Base-by-base conservation (phyloP, 352 stramenopile genomes). In the Elongisporangium undulatum region DNA sequence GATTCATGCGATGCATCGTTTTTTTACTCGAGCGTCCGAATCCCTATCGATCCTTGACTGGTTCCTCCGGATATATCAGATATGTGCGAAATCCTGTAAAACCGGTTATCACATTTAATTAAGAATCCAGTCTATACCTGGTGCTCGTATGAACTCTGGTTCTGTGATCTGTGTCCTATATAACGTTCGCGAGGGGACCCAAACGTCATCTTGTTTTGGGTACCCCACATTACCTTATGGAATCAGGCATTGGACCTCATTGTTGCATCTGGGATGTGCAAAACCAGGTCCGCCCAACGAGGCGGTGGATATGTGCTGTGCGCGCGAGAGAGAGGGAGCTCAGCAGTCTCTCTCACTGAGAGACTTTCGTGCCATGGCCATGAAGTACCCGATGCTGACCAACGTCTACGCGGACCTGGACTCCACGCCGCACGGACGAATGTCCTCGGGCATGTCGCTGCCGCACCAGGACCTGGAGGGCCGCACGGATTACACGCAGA, bases 401-500 rank as follows among this genome's bases (percentile, higher is more conserved):
- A 41, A 41, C 29, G 29, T 41, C 5, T 41, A 41, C 29, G 29
- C 29, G 29, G 29, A 41, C 29, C 60, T 52, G 26, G 61, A 55
- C 51, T 54, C 50, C 53, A 51, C 56, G 41, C 55, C 52, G n/a
- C 23, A 54, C 12, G 53, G 54, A 48, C 54, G 50, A 13, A 61
- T 56, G 29, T 54, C 55, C 49, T 66, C 60, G 10, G 58, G 58
- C 41, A 58, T 64, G 38, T 64, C 58, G 52, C 19, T 34, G 48
- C 60, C 55, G 48, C 60, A 62, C 26, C 61, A 50, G 29, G 60
- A 66, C 26, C 61, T 39, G 22, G 60, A 66, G 29, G 55, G 60
- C 45, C 60, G 60, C 60, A 66, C 60, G 21, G 60, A 66, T 53
- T 66, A 62, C 17, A 66, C 60, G 48, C 45, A 38, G 48, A 66